Evolutionary conservation across 2,329 filamentous ascomycete genomes (phyloP).

Genomic region (Colletotrichum sp.): DNA sequence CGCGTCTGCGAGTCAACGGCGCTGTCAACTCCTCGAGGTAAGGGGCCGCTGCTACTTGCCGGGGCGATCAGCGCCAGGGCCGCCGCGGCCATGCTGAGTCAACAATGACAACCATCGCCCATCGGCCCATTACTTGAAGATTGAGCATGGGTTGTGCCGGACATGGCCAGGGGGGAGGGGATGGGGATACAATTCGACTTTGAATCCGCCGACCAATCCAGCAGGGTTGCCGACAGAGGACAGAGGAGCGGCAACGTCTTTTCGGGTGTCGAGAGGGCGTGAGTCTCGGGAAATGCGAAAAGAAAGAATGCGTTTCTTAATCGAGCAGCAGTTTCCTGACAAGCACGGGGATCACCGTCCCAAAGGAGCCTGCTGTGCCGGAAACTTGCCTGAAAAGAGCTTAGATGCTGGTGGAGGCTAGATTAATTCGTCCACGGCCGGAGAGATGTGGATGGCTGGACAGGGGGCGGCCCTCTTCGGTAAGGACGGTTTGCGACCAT

Average conservation of each 20-base stretch:
- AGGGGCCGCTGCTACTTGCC: constrained; percentile 7
- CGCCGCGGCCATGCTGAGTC: constrained; percentile 10
- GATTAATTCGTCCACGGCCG: constrained; percentile 10
- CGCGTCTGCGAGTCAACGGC: constrained; percentile 20
- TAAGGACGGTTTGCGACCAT: constrained; percentile 27
- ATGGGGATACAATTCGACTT: neutral
- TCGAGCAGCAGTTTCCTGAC: constrained; percentile 36
- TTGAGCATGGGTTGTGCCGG: neutral
- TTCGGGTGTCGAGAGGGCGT: neutral
- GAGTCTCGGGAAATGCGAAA: constrained; percentile 13
- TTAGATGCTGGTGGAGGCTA: constrained; percentile 26
- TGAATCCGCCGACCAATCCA: neutral
- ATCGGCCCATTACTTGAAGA: constrained; percentile 4
- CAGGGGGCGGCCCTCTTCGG: constrained; percentile 25
- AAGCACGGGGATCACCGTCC: constrained; percentile 39
- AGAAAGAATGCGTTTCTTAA: constrained; percentile 34
- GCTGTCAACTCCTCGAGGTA: neutral
- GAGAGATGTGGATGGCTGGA: constrained; percentile 6
- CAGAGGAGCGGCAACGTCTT: neutral
- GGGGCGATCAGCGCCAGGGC: constrained; percentile 15
- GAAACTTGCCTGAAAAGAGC: constrained; percentile 38
- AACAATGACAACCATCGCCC: constrained; percentile 13
- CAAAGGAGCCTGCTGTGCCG: constrained; percentile 41
- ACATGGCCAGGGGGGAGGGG: neutral
- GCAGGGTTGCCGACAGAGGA: neutral